Conservation (phyloP, 495 filamentous ascomycete genomes). For the Tuber magnatum region DNA sequence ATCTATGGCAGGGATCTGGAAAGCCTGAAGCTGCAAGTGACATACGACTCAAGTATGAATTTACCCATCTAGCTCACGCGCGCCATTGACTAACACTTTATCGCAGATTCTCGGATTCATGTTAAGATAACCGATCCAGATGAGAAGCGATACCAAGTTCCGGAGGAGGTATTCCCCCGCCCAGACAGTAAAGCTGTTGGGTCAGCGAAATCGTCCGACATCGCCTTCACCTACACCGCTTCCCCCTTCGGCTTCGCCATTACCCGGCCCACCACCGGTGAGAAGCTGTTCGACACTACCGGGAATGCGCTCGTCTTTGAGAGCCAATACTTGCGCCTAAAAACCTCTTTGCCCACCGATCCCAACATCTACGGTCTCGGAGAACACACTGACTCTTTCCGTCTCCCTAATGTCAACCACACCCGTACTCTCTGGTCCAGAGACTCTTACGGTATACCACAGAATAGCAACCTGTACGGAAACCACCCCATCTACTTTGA, state of each 20-base stretch:
- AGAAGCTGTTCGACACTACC: slow-evolving; percentile 74
- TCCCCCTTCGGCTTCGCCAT: slow-evolving; percentile 73
- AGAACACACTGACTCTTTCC: slow-evolving; percentile 68
- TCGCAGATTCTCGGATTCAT: slow-evolving; percentile 64
- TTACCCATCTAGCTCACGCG: neutral
- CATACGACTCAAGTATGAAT: slow-evolving; percentile 64
- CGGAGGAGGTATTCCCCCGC: slow-evolving; percentile 61
- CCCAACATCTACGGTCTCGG: slow-evolving; percentile 74
- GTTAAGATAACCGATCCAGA: slow-evolving; percentile 72
- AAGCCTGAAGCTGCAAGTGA: slow-evolving; percentile 60
- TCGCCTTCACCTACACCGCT: slow-evolving; percentile 59
- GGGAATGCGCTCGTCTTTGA: slow-evolving; percentile 67
- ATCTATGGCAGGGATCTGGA: slow-evolving; percentile 62
- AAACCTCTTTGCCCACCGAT: slow-evolving; percentile 58
- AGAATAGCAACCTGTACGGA: slow-evolving; percentile 72
- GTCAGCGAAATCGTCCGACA: slow-evolving; percentile 43
- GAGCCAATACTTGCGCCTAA: slow-evolving; percentile 65
- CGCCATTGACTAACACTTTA: slow-evolving; percentile 18
- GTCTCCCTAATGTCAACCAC: slow-evolving; percentile 65
- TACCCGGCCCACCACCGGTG: slow-evolving; percentile 52
- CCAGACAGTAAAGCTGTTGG: slow-evolving; percentile 44
- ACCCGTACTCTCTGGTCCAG: slow-evolving; percentile 74
- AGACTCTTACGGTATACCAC: slow-evolving; percentile 60
- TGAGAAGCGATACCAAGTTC: slow-evolving; percentile 73
- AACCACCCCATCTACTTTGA: slow-evolving; percentile 81